phyloP scores from a whole-genome alignment of 2,329 filamentous ascomycete species.

The Graphilbum fragrans region DNA sequence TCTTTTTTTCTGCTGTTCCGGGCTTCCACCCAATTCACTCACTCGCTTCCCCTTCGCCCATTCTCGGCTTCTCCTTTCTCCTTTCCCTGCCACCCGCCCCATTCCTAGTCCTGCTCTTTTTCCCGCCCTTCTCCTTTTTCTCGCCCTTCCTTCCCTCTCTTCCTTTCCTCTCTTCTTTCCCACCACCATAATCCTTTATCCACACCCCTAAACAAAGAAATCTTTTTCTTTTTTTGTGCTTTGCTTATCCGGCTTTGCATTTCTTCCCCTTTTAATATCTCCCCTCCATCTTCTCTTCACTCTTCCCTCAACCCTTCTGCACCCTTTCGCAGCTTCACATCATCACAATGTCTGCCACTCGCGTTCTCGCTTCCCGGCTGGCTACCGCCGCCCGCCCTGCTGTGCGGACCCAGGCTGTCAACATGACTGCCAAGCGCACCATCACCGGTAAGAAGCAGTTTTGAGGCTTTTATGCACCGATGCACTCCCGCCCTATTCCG shows the following conservation, averaged over 20 bases:
- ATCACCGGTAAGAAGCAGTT: conserved; percentile 50
- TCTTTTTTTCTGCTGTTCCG: conserved; percentile 6
- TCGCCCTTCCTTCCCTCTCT: not conserved
- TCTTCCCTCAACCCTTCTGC: conserved; percentile 20
- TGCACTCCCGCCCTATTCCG: not conserved
- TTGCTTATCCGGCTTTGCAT: conserved; percentile 4
- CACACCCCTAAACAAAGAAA: conserved; percentile 8
- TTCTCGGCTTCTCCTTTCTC: conserved; percentile 13
- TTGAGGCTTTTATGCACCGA: not conserved
- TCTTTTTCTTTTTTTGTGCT: conserved; percentile 3
- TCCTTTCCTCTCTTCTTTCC: conserved; percentile 1
- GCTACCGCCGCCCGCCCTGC: conserved; percentile 67
- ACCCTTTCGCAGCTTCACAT: conserved; percentile 28
- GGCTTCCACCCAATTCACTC: conserved; percentile 11
- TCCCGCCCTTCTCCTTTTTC: conserved; percentile 4
- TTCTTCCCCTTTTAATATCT: conserved; percentile 4
- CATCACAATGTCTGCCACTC: conserved; percentile 61
- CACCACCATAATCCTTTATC: conserved; percentile 1
- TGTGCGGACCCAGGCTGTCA: conserved; percentile 50
- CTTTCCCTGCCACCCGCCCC: conserved; percentile 5
- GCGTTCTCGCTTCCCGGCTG: conserved; percentile 67
- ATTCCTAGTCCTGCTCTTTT: conserved; percentile 1
- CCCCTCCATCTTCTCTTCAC: conserved; percentile 12
- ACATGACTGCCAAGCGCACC: conserved; percentile 58
- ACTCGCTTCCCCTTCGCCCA: conserved; percentile 11